phyloP scores from a whole-genome alignment of 768 basidiomycete genomes.

The Xerocomus brunneocitrinus region DNA sequence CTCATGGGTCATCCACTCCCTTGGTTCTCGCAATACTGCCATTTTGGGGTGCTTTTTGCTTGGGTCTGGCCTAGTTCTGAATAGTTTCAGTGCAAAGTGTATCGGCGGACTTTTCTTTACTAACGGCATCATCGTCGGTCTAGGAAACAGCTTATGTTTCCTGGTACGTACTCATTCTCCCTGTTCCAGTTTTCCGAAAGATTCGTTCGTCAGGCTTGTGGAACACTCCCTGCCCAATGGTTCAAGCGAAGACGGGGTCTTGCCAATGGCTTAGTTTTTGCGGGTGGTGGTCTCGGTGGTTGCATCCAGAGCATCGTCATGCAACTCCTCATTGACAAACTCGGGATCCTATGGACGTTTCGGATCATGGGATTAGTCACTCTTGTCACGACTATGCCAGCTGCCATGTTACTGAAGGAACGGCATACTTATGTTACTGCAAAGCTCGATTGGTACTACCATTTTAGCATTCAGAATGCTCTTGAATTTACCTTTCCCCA shows the following conservation, averaged over 20 bases:
- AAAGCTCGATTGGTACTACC: slow-evolving; percentile 21
- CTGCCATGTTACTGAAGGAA: slow-evolving; percentile 27
- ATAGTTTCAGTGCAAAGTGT: slow-evolving; percentile 18
- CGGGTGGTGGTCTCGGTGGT: slow-evolving; percentile 30
- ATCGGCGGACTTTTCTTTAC: slow-evolving; percentile 27
- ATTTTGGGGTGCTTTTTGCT: slow-evolving; percentile 27
- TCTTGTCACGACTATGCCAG: slow-evolving; percentile 23
- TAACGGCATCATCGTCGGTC: slow-evolving; percentile 26
- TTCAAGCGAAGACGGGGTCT: slow-evolving; percentile 31
- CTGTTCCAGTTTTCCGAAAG: not conserved
- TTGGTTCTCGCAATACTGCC: slow-evolving; percentile 28
- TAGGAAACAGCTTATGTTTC: slow-evolving; percentile 26
- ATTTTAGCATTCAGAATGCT: not conserved
- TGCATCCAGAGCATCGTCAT: slow-evolving; percentile 28
- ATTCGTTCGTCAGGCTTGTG: slow-evolving; percentile 20
- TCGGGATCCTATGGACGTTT: slow-evolving; percentile 32
- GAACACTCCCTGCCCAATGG: slow-evolving; percentile 33
- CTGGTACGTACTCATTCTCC: slow-evolving; percentile 12
- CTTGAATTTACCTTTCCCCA: slow-evolving; percentile 2
- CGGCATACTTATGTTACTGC: slow-evolving; percentile 14
- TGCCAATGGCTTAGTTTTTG: slow-evolving; percentile 34
- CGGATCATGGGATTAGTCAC: slow-evolving; percentile 29
- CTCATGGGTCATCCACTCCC: slow-evolving; percentile 26
- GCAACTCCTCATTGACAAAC: slow-evolving; percentile 23
- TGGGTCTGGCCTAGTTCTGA: slow-evolving; percentile 27